Evolutionary conservation across 164 flowering plant genomes (phyloP), one percentile per base, ranked within the genome.

Genomic region (Magnolia kwangsiensis): DNA sequence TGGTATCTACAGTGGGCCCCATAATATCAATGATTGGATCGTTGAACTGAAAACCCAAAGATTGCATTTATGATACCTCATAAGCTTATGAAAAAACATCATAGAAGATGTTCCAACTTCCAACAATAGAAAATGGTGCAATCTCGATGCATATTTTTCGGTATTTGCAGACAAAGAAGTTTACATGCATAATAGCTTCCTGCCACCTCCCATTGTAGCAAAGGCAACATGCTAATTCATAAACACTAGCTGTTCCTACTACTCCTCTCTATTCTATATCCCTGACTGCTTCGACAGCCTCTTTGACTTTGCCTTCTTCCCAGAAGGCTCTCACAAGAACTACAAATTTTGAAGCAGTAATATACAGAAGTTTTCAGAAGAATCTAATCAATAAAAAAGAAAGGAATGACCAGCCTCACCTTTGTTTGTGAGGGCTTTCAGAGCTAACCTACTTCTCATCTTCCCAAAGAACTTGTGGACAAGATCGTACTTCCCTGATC

Each of bases 151-250:
- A 63, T 29, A 67, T 31, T 29, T 67, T 31, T 31, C 37, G 29
- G 13, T 19, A 72, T 51, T 14, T 72, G 51, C 37, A 13, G 31
- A 51, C 9, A 21, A 16, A 51, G 29, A 29, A 76, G 67, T 78
- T 66, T 78, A 92, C 99, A 95, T 87, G 92, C 69, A 76, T 2
- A 80, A 91, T 80, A 73, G 98, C 99, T 72, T 96, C 97, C 84
- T 82, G 82, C 98, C 99, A 94, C 85, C 90, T 89, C 69, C 99
- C 97, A 78, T 83, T 80, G 80, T 83, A 81, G 86, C 98, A 92
- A 82, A 96, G 97, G 87, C 98, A 92, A 82, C 97, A 93, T 37
- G 97, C 98, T 63, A 96, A 83, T 77, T 91, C 98, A 81, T 94
- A 94, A 78, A 91, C 95, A 78, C 88, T 78, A 63, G 91, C 89